Evolutionary conservation across 164 flowering plant species (phyloP).

Genomic region (Nymphaea colorata): DNA sequence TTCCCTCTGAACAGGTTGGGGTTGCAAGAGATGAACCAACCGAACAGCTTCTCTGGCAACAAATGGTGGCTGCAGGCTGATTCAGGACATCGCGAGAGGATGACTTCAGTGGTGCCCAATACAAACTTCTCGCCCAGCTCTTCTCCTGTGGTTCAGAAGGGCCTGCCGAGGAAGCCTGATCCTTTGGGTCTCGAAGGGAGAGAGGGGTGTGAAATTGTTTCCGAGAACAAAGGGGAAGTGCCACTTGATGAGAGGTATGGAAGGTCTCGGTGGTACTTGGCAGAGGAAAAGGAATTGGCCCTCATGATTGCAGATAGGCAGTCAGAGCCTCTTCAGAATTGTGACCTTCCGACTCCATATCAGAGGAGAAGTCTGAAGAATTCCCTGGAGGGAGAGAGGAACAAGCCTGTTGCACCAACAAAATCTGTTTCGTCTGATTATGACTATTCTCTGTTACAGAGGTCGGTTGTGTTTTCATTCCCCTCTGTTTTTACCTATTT

Average conservation of each 20-base stretch:
- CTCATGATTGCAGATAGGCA: neutral
- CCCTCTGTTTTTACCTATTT: neutral
- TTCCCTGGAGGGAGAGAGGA: neutral
- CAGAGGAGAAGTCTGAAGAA: neutral
- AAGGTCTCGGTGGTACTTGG: neutral
- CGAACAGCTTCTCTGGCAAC: neutral
- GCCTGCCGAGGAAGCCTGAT: neutral
- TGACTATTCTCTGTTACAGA: neutral
- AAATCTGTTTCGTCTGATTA: neutral
- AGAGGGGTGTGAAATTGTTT: neutral
- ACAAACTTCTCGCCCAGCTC: neutral
- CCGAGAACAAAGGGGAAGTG: neutral
- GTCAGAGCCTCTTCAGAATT: conserved; percentile 7
- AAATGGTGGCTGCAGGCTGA: neutral
- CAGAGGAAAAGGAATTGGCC: neutral
- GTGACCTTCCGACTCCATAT: conserved; percentile 10
- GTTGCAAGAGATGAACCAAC: neutral
- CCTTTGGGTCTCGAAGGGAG: neutral
- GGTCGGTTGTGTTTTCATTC: neutral
- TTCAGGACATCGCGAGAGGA: neutral
- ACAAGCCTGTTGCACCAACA: neutral
- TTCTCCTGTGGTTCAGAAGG: neutral
- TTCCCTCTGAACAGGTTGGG: neutral
- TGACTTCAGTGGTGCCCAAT: neutral
- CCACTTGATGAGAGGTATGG: neutral